phyloP scores from a whole-genome alignment of 192 early-diverging fungal species.

The Entomortierella beljakovae region DNA sequence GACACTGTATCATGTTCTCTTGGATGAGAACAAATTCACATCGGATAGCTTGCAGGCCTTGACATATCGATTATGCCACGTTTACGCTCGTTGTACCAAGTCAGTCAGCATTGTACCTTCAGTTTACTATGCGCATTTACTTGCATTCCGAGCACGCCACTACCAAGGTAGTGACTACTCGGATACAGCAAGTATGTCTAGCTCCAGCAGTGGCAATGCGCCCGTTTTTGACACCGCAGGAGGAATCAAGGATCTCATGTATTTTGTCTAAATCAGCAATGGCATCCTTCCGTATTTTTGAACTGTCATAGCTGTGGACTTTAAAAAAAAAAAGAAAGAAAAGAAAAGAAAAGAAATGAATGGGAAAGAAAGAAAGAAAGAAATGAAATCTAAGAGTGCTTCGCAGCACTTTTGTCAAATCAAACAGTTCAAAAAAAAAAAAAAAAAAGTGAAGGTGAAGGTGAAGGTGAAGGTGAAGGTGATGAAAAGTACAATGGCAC shows the following conservation, averaged over 20 bases:
- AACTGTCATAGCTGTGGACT: neutral
- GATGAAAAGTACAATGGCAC: no score
- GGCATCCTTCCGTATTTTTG: neutral
- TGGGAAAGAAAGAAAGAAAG: constrained; percentile 4
- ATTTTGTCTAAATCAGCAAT: constrained; percentile 30
- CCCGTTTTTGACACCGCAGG: constrained; percentile 18
- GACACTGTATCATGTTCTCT: constrained; percentile 88
- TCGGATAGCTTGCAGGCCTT: constrained; percentile 80
- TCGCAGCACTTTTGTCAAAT: neutral
- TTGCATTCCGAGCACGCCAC: constrained; percentile 54
- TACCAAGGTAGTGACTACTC: constrained; percentile 30
- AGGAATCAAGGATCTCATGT: constrained; percentile 36
- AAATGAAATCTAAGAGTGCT: neutral
- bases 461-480: no score
- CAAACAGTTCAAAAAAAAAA: neutral
- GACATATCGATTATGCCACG: constrained; percentile 88
- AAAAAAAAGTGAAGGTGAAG: no score
- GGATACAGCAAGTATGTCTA: constrained; percentile 16
- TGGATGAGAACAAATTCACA: constrained; percentile 83
- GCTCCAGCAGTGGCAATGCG: constrained; percentile 1
- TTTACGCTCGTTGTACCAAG: constrained; percentile 87
- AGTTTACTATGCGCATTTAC: constrained; percentile 58
- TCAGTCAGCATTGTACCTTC: constrained; percentile 76
- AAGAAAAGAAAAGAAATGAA: constrained; percentile 8
- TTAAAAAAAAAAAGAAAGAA: constrained; percentile 11